Conservation (phyloP, 2,329 filamentous ascomycete genomes). For the Colletotrichum sp. region DNA sequence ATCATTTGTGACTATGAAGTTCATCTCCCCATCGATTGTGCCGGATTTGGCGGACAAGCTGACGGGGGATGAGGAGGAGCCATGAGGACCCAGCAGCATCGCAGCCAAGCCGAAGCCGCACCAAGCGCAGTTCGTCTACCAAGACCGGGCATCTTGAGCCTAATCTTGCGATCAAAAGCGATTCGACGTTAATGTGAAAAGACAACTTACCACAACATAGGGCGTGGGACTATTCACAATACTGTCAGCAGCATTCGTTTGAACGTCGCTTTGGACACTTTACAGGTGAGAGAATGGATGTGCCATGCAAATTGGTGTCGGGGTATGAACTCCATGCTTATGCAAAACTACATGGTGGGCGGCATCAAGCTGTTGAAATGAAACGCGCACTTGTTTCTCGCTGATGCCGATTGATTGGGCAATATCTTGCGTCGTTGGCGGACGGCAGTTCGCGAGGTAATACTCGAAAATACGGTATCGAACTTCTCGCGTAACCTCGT, state of each 20-base stretch:
- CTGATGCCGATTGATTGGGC: background rate
- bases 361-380: background rate
- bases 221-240: background rate
- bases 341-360: background rate
- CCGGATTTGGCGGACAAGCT: background rate
- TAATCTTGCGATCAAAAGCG: background rate
- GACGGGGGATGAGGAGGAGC: background rate
- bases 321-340: background rate
- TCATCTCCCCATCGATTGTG: background rate
- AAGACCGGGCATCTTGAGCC: background rate
- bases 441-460: background rate
- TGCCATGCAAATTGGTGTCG: background rate
- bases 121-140: background rate
- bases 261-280: background rate
- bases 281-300: background rate
- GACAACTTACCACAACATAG: background rate
- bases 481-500: background rate
- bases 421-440: background rate
- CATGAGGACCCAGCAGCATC: background rate
- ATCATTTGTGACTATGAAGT: background rate
- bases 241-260: background rate
- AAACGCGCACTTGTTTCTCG: background rate
- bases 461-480: background rate
- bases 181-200: fast-evolving
- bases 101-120: background rate